These are phyloP conservation scores for Phialophora tarda DNA, from an alignment of 2,329 filamentous ascomycete species.

Conservation along the genomic window DNA sequence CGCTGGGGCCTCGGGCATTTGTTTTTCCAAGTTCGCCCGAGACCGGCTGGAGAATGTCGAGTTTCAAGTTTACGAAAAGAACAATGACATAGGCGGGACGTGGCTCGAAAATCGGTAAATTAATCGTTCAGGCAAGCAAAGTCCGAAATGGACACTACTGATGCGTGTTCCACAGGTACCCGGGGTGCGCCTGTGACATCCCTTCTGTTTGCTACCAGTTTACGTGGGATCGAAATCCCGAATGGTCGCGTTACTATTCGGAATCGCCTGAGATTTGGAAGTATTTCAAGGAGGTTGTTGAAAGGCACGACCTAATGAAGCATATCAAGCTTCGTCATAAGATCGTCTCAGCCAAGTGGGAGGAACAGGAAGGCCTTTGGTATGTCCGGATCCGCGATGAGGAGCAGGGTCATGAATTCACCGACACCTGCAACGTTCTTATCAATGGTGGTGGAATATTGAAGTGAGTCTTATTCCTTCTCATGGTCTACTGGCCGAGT, in stretches of 20 bases:
- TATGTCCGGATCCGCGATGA: conserved; percentile 43
- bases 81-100: conserved; percentile 43
- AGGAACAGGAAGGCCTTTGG: conserved; percentile 41
- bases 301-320: conserved; percentile 39
- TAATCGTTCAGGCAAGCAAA: not conserved
- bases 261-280: conserved; percentile 39
- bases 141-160: not conserved
- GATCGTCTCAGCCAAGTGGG: conserved; percentile 42
- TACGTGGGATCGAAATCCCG: conserved; percentile 45
- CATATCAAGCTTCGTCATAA: conserved; percentile 39
- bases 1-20: conserved; percentile 50
- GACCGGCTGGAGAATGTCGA: conserved; percentile 32
- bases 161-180: conserved; percentile 35
- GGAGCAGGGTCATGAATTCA: conserved; percentile 46
- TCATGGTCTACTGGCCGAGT: not conserved
- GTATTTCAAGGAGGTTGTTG: conserved; percentile 40
- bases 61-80: conserved; percentile 40
- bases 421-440: conserved; percentile 58
- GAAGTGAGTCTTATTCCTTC: conserved; percentile 14
- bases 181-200: conserved; percentile 45
- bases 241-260: conserved; percentile 39
- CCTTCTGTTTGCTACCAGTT: conserved; percentile 44
- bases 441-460: conserved; percentile 24
- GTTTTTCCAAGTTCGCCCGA: conserved; percentile 43
- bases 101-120: conserved; percentile 43